These are phyloP conservation scores for Singerocomus inundabilis DNA, from an alignment of 1,284 basidiomycete genomes.

Conservation along the genomic window DNA sequence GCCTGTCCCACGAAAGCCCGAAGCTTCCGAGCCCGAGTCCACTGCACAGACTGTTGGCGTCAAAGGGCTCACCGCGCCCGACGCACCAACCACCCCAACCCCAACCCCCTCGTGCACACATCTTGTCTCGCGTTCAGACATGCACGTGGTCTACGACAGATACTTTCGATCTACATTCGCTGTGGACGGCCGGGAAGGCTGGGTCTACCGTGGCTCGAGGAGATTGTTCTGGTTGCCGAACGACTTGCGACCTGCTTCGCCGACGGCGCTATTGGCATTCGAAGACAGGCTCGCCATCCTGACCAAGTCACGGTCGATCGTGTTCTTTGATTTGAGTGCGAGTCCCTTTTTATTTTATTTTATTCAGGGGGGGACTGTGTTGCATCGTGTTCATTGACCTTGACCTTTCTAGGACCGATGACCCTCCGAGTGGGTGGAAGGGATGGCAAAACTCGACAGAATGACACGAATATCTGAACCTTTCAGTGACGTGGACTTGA, in stretches of 20 bases:
- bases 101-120: constrained; percentile 4
- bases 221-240: constrained; percentile 23
- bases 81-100: neutral
- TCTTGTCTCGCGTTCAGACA: constrained; percentile 19
- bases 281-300: constrained; percentile 13
- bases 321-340: constrained; percentile 21
- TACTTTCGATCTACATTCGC: constrained; percentile 19
- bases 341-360: neutral
- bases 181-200: constrained; percentile 16
- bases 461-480: neutral
- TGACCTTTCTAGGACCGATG: constrained; percentile 11
- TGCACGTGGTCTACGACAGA: constrained; percentile 15
- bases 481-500: no score
- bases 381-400: neutral
- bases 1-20: neutral
- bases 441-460: neutral
- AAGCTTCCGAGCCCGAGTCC: neutral
- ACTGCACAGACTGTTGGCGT: neutral
- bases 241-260: constrained; percentile 13
- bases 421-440: neutral
- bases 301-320: constrained; percentile 2
- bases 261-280: constrained; percentile 12
- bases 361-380: neutral
- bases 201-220: constrained; percentile 15
- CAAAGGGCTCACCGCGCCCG: neutral